Percentiles rank a stretch among this genome's conserved stretches.
Conservation (phyloP, 257 asterid genomes). For the Mentha longifolia region DNA sequence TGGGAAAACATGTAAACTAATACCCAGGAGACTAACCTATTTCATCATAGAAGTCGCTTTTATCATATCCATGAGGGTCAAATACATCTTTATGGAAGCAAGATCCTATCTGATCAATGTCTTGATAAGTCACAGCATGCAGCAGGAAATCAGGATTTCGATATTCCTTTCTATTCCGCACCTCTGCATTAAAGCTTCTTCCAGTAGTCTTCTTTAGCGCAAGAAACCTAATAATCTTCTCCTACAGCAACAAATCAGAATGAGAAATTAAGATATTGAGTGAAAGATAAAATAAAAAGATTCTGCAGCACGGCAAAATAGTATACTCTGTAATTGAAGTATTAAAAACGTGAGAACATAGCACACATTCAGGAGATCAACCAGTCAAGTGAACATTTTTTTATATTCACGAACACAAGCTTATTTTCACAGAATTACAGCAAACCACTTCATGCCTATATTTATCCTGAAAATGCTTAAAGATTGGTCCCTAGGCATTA, state of each 20-base stretch:
- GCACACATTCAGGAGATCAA: not conserved
- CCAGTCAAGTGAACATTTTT: not conserved
- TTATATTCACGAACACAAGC: conserved; percentile 12
- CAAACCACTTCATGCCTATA: conserved; percentile 7
- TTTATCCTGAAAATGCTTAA: conserved; percentile 3
- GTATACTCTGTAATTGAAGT: conserved; percentile 1
- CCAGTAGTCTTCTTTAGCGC: conserved; percentile 69
- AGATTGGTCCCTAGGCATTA: not conserved
- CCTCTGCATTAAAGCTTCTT: conserved; percentile 90
- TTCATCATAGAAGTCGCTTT: conserved; percentile 90
- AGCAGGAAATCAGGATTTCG: conserved; percentile 95
- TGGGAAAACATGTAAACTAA: conserved; percentile 17
- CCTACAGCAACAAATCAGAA: conserved; percentile 50
- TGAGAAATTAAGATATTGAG: not conserved
- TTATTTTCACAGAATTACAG: not conserved
- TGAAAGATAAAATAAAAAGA: conserved; percentile 24
- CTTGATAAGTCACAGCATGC: conserved; percentile 96
- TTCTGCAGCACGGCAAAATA: conserved; percentile 7
- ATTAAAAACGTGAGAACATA: conserved; percentile 4
- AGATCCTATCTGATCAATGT: conserved; percentile 93
- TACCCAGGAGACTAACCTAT: conserved; percentile 55
- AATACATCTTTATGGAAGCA: conserved; percentile 92
- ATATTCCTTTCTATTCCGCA: conserved; percentile 90
- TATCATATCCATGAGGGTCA: conserved; percentile 97
- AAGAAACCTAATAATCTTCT: conserved; percentile 70